phyloP scores from a whole-genome alignment of 371 early-diverging fungal genomes.

The Actinomortierella wolfii region DNA sequence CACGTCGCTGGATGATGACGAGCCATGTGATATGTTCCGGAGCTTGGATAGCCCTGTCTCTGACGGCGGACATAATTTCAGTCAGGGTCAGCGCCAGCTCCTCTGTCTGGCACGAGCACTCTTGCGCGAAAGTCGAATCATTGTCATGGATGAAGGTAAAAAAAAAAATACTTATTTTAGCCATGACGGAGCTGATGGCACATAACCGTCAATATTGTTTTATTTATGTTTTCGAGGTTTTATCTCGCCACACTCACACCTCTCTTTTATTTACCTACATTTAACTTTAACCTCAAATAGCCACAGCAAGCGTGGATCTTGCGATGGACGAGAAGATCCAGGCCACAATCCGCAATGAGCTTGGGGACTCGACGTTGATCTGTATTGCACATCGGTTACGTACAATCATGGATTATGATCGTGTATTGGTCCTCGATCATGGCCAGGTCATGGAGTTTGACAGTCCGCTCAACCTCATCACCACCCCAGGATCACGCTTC shows the following conservation, averaged over 20 bases:
- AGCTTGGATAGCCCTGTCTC: slow-evolving; percentile 62
- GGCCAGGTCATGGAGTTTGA: slow-evolving; percentile 70
- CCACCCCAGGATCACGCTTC: slow-evolving; percentile 53
- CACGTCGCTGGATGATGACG: no score
- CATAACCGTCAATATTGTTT: neutral
- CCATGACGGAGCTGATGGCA: neutral
- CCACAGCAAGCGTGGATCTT: slow-evolving; percentile 81
- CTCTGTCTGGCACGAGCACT: slow-evolving; percentile 82
- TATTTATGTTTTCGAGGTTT: neutral
- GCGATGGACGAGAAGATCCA: slow-evolving; percentile 70
- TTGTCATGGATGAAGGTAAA: slow-evolving; percentile 69
- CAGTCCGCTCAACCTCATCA: slow-evolving; percentile 59
- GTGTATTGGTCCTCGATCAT: slow-evolving; percentile 68
- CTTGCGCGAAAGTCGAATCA: slow-evolving; percentile 60
- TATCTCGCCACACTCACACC: slow-evolving; percentile 35
- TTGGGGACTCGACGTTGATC: slow-evolving; percentile 60
- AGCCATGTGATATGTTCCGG: slow-evolving; percentile 34
- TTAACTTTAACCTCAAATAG: slow-evolving; percentile 28
- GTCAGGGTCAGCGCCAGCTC: slow-evolving; percentile 85
- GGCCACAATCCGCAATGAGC: slow-evolving; percentile 72
- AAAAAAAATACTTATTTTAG: no score
- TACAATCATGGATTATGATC: slow-evolving; percentile 86
- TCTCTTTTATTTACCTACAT: neutral
- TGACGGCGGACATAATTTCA: slow-evolving; percentile 78
- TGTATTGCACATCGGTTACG: slow-evolving; percentile 74